Evolutionary conservation across 2,329 filamentous ascomycete species (phyloP).

Genomic region (Claviceps sp.): DNA sequence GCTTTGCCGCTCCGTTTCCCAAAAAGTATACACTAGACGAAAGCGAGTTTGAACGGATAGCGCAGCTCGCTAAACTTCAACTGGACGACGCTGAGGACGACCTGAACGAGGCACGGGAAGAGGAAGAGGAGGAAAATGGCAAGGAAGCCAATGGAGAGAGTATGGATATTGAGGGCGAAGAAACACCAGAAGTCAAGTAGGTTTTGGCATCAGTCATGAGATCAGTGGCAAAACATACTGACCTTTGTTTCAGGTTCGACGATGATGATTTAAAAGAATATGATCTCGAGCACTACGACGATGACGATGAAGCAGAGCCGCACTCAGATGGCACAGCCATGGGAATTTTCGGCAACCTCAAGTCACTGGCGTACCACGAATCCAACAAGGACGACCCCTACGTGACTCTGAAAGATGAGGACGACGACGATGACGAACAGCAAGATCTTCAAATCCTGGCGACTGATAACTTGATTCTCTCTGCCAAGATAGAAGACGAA

Average conservation of each 20-base stretch:
- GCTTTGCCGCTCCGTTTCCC: constrained; percentile 63
- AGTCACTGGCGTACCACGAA: constrained; percentile 84
- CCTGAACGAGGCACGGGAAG: constrained; percentile 53
- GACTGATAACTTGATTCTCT: constrained; percentile 83
- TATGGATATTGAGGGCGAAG: constrained; percentile 15
- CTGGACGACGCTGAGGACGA: constrained; percentile 88
- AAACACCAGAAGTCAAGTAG: constrained; percentile 4
- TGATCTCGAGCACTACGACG: constrained; percentile 90
- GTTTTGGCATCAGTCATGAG: neutral
- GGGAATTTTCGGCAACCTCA: constrained; percentile 92
- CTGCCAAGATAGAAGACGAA: constrained; percentile 92
- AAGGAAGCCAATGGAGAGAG: constrained; percentile 20
- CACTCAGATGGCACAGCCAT: constrained; percentile 51
- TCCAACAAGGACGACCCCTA: constrained; percentile 94
- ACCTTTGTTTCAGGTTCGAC: constrained; percentile 32
- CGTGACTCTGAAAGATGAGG: constrained; percentile 67
- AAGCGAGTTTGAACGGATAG: constrained; percentile 62
- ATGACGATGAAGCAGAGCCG: constrained; percentile 47
- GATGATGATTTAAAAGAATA: constrained; percentile 94
- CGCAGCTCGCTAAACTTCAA: constrained; percentile 60
- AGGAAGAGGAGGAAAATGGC: constrained; percentile 11
- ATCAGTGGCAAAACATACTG: constrained; percentile 4
- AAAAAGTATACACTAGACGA: constrained; percentile 65
- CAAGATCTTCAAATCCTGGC: constrained; percentile 88
- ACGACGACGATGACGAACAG: constrained; percentile 64